These are phyloP conservation scores for Triglochin maritima DNA, from an alignment of 106 monocot genomes.

Conservation along the genomic window DNA sequence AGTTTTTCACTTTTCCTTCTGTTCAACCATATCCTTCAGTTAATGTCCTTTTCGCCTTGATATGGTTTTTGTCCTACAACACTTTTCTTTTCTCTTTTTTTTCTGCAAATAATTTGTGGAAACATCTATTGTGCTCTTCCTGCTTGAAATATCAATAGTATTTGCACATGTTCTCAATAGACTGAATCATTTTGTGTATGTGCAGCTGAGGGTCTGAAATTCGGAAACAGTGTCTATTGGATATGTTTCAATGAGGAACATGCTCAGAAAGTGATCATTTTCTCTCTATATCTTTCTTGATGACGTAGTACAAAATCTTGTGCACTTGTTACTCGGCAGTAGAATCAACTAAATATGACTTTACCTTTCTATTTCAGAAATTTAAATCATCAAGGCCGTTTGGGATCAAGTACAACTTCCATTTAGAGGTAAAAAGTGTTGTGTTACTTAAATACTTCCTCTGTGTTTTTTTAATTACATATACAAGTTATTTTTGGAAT, in stretches of 20 bases:
- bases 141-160: not conserved
- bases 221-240: constrained; percentile 92
- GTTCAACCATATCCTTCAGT: not conserved
- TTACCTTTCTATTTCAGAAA: constrained; percentile 42
- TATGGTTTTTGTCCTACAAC: too few relatives aligned
- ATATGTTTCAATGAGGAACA: constrained; percentile 81
- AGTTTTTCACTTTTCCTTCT: not conserved
- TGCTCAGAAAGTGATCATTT: constrained; percentile 46
- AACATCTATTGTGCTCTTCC: too few relatives aligned
- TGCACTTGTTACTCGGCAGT: not conserved
- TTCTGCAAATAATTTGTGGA: not conserved
- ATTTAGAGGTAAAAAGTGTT: constrained; percentile 62
- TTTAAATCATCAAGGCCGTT: constrained; percentile 78
- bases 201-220: constrained; percentile 75
- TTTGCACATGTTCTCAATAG: not conserved
- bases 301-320: not conserved
- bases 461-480: not conserved
- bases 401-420: constrained; percentile 96
- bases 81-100: not conserved
- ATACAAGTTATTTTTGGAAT: not conserved
- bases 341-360: not conserved
- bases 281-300: not conserved
- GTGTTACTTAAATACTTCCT: not conserved
- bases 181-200: not conserved
- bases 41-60: too few relatives aligned